These are phyloP conservation scores for Kazachstania africana DNA, from an alignment of 805 yeast species.

Conservation along the genomic window DNA sequence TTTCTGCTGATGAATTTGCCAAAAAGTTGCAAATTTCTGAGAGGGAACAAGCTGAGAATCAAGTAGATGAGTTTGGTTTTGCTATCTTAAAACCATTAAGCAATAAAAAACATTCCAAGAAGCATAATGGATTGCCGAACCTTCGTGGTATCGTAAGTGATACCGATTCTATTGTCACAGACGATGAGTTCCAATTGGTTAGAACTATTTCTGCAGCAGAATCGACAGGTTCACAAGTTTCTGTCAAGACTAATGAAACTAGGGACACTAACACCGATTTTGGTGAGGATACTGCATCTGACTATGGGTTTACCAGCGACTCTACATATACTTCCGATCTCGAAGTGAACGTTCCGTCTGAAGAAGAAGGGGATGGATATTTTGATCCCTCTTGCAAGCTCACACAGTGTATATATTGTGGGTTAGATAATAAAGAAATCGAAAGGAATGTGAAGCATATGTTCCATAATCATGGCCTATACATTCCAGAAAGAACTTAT, in stretches of 20 bases:
- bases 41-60: slow-evolving; percentile 19
- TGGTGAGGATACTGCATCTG: slow-evolving; percentile 40
- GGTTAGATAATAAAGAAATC: slow-evolving; percentile 37
- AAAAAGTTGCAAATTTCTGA: slow-evolving; percentile 29
- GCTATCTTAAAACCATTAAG: slow-evolving; percentile 22
- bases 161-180: background rate
- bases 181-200: background rate
- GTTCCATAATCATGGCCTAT: slow-evolving; percentile 72
- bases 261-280: slow-evolving; percentile 25
- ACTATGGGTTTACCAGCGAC: slow-evolving; percentile 33
- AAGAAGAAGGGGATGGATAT: slow-evolving; percentile 3
- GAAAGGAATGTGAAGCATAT: slow-evolving; percentile 63
- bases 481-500: slow-evolving; percentile 71
- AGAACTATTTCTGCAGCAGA: slow-evolving; percentile 40
- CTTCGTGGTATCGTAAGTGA: background rate
- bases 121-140: background rate
- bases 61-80: slow-evolving; percentile 32
- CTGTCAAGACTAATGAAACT: slow-evolving; percentile 32
- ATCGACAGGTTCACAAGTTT: slow-evolving; percentile 43
- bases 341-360: slow-evolving; percentile 16
- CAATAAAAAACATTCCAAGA: slow-evolving; percentile 5
- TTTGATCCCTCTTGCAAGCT: slow-evolving; percentile 11
- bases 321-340: slow-evolving; percentile 29
- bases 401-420: slow-evolving; percentile 48
- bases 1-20: slow-evolving; percentile 41